phyloP scores from a whole-genome alignment of 306 rosid species.

The Quercus cerris region DNA sequence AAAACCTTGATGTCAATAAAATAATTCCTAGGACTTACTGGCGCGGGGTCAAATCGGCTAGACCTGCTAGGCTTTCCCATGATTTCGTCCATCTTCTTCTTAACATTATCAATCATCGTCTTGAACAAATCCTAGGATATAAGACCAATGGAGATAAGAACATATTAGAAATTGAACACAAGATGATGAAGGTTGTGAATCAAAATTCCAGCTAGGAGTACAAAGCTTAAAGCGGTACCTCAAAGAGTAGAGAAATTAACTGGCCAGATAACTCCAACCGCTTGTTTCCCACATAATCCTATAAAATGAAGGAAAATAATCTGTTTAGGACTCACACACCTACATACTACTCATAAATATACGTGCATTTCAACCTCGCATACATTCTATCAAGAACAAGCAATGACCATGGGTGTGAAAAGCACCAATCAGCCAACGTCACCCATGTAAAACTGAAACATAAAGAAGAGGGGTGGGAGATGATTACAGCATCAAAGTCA shows the following conservation, averaged over 20 bases:
- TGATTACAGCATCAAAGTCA: not conserved
- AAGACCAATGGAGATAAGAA: constrained; percentile 15
- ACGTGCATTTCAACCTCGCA: not conserved
- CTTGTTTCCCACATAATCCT: constrained; percentile 98
- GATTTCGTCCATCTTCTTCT: constrained; percentile 29
- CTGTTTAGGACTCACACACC: not conserved
- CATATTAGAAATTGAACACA: constrained; percentile 10
- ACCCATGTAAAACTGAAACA: not conserved
- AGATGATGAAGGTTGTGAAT: not conserved
- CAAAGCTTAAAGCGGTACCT: constrained; percentile 48
- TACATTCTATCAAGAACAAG: not conserved
- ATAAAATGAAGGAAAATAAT: constrained; percentile 9
- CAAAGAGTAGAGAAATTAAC: constrained; percentile 78
- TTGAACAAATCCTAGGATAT: constrained; percentile 75
- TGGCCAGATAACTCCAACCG: constrained; percentile 95
- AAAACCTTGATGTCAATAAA: not conserved
- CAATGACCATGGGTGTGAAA: not conserved
- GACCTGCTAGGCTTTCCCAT: constrained; percentile 58
- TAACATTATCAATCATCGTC: constrained; percentile 59
- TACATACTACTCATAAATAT: not conserved
- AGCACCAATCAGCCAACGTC: not conserved
- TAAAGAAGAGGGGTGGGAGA: not conserved
- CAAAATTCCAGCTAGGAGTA: not conserved
- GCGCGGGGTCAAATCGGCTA: constrained; percentile 52
- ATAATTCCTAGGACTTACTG: constrained; percentile 38